Percentiles rank a stretch among this genome's conserved stretches.
Evolutionary conservation across 2,329 filamentous ascomycete genomes (phyloP).

Genomic region (Grosmannia serpens): DNA sequence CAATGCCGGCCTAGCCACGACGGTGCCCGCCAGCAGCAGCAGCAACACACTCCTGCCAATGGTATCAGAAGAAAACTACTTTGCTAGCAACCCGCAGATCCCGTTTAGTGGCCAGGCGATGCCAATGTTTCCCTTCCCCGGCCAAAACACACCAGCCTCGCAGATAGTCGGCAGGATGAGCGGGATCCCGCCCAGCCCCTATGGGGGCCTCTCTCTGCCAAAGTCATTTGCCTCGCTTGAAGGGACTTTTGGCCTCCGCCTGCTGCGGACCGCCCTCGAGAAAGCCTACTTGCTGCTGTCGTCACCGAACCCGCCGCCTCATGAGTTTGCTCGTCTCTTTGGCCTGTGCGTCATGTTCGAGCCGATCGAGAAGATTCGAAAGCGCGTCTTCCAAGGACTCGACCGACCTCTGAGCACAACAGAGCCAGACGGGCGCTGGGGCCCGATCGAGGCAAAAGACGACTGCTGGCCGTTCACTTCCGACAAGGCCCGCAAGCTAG

Average conservation of each 20-base stretch:
- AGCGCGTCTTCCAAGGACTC: constrained; percentile 25
- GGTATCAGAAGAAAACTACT: constrained; percentile 7
- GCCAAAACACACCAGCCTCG: neutral
- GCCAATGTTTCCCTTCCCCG: neutral
- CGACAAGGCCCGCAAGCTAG: neutral
- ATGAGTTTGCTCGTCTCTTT: constrained; percentile 46
- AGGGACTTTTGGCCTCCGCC: constrained; percentile 54
- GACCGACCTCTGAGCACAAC: constrained; percentile 7
- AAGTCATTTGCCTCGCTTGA: constrained; percentile 52
- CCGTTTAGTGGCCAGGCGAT: neutral
- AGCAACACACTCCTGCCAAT: constrained; percentile 5
- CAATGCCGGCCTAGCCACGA: neutral
- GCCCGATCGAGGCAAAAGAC: neutral
- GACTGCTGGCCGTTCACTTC: neutral
- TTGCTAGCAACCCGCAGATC: neutral
- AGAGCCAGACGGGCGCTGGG: constrained; percentile 27
- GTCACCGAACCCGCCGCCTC: constrained; percentile 34
- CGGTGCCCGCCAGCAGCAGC: neutral
- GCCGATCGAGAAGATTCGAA: constrained; percentile 33
- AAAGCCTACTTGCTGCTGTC: constrained; percentile 46
- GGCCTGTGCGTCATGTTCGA: constrained; percentile 58
- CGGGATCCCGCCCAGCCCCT: constrained; percentile 18
- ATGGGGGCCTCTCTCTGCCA: constrained; percentile 29
- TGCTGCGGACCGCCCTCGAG: constrained; percentile 57
- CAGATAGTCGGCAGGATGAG: constrained; percentile 4